A percentile compares a stretch with the other conserved stretches of the same genome.
Conservation (phyloP, 371 early-diverging fungal genomes). For the Mortierella sp. region DNA sequence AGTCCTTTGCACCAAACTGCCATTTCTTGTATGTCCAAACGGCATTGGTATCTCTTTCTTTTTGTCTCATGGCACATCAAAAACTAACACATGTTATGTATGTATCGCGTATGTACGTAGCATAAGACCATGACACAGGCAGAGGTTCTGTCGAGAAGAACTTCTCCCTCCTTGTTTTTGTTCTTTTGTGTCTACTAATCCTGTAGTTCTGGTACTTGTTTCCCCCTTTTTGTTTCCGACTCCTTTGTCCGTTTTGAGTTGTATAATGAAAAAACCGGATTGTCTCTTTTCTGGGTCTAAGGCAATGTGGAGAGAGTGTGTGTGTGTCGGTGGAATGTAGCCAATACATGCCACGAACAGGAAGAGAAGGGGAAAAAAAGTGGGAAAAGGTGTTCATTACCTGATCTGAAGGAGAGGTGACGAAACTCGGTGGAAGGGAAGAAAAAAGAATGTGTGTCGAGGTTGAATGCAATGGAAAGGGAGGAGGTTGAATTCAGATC, state of each 20-base stretch:
- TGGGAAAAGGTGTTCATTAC: not conserved
- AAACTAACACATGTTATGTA: too few relatives aligned
- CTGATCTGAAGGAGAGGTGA: not conserved
- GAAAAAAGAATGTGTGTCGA: not conserved
- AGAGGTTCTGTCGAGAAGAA: not conserved
- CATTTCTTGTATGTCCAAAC: too few relatives aligned
- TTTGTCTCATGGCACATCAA: too few relatives aligned
- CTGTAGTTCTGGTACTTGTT: not conserved
- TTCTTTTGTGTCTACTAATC: not conserved
- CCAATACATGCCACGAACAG: too few relatives aligned
- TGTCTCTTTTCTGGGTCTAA: not conserved
- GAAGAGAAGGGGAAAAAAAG: not conserved
- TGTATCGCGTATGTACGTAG: not conserved
- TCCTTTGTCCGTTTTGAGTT: not conserved
- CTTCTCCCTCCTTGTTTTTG: not conserved
- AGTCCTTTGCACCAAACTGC: not conserved
- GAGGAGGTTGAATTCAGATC: not conserved
- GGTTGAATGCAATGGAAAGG: not conserved
- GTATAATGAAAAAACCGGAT: not conserved
- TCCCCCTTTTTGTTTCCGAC: not conserved
- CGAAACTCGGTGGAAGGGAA: not conserved
- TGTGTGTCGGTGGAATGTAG: too few relatives aligned
- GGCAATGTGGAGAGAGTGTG: too few relatives aligned
- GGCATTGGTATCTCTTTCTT: too few relatives aligned
- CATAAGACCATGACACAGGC: not conserved